Base-by-base conservation (phyloP, 2,329 filamentous ascomycete genomes). In the Thermoascus crustaceus region DNA sequence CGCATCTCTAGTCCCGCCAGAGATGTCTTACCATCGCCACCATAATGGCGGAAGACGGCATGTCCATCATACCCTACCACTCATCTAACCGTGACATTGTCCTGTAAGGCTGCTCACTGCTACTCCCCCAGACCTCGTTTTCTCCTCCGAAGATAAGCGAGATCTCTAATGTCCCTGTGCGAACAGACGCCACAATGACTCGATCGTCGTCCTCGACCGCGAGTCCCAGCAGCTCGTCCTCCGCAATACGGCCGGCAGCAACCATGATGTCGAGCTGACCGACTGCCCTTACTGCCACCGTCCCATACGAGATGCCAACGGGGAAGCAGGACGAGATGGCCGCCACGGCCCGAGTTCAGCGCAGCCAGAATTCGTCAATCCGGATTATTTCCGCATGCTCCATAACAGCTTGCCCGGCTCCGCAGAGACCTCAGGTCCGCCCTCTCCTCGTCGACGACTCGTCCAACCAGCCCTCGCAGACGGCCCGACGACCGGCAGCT, bases 331-430 rank as follows among this genome's bases (percentile, higher is more conserved):
- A 13, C 51, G 56, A 19, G 54, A 57, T 13, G 40, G 43, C n/a
- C 53, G 53, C 34, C 49, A 48, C 41, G 55, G 57, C 24, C 26
- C 33, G 50, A 60, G 42, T 35, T 57, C 46, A 46, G 55, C 48
- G 44, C 58, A 53, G 50, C 73, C 82, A 32, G 75, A 80, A 38
- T 96, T 88, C 55, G 83, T 95, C 48, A 82, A 88, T 52, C 88
- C 88, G 2, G 78, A 87, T 34, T 98, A 98, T 68, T 98, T 98
- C 62, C 85, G 85, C 52, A 88, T 96, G 82, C 78, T 98, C 25
- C 82, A 76, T 29, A 64, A 72, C 33, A 78, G 72, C 46, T 63
- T 67, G 34, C 71, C 70, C 36, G 65, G 61, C 60, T 71, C 51
- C 60, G 67, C 58, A 47, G 60, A 38, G 48, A 64, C 48, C 55